Percentiles rank a stretch among this genome's conserved stretches.
Evolutionary conservation across 2,329 filamentous ascomycete species (phyloP).

Genomic region (Arthrinium puccinioides): DNA sequence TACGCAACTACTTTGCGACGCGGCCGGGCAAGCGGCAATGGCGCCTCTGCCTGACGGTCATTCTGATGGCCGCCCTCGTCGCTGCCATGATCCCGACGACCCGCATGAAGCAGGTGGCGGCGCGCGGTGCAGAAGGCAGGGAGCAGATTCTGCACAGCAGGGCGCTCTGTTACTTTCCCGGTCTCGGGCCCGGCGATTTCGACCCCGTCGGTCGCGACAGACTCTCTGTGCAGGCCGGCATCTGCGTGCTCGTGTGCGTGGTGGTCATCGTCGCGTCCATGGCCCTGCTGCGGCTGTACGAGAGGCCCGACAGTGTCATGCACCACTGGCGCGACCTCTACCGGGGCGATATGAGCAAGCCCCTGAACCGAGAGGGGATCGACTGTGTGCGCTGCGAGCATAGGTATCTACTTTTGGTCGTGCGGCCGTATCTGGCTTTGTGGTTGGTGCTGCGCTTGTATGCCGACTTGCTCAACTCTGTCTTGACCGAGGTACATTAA

Average conservation of each 20-base stretch:
- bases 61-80: slow-evolving; percentile 11
- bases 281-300: slow-evolving; percentile 1
- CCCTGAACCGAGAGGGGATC: slow-evolving; percentile 10
- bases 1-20: slow-evolving; percentile 13
- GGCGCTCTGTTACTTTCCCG: slow-evolving; percentile 16
- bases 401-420: slow-evolving; percentile 14
- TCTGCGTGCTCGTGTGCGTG: slow-evolving; percentile 7
- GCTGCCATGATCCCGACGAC: slow-evolving; percentile 17
- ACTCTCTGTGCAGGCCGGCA: slow-evolving; percentile 5
- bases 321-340: slow-evolving; percentile 15
- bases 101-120: slow-evolving; percentile 11
- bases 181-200: slow-evolving; percentile 7
- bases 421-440: slow-evolving; percentile 14
- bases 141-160: slow-evolving; percentile 10
- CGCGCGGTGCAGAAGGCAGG: slow-evolving; percentile 9
- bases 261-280: slow-evolving; percentile 7
- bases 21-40: slow-evolving; percentile 12
- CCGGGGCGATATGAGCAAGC: slow-evolving; percentile 13
- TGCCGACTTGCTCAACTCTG: slow-evolving; percentile 14
- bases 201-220: slow-evolving; percentile 2
- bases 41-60: slow-evolving; percentile 12
- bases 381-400: slow-evolving; percentile 19
- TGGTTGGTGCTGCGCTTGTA: slow-evolving; percentile 18
- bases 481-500: slow-evolving; percentile 11
- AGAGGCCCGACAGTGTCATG: slow-evolving; percentile 11